Conservation (phyloP, 139 green algal genomes). For the Edaphochlamys debaryana region DNA sequence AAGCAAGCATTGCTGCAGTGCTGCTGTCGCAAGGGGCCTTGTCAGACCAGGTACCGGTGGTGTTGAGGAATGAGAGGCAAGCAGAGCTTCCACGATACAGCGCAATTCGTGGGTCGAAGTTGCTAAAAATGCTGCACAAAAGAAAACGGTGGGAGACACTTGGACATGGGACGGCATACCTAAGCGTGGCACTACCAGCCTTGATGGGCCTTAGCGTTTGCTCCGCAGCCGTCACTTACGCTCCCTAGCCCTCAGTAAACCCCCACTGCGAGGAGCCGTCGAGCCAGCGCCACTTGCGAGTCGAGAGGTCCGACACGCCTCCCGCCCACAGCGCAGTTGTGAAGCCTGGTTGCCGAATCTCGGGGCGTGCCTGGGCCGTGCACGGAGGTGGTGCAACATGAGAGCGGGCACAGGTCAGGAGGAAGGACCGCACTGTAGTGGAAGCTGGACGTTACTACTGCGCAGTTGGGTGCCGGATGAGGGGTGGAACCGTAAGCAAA, state of each 20-base stretch:
- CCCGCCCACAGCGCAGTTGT: not conserved
- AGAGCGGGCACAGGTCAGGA: too few species aligned
- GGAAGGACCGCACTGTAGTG: too few species aligned
- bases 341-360: not conserved
- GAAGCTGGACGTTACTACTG: too few species aligned
- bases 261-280: not conserved
- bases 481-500: too few species aligned
- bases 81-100: not conserved
- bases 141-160: too few species aligned
- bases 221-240: too few species aligned
- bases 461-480: too few species aligned
- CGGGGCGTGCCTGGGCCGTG: not conserved
- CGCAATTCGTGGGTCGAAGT: not conserved
- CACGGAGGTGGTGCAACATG: too few species aligned
- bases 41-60: not conserved
- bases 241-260: not conserved
- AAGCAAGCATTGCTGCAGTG: not conserved
- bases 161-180: too few species aligned
- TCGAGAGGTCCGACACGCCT: too few species aligned
- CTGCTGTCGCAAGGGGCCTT: not conserved
- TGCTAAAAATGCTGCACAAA: not conserved
- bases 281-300: not conserved
- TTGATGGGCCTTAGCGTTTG: too few species aligned
- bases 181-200: too few species aligned
- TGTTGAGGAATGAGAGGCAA: slow-evolving; percentile 7